Evolutionary conservation across 2,329 filamentous ascomycete species (phyloP), one percentile per base, ranked within the genome.

Genomic region (Penicillium fuscoglaucum): DNA sequence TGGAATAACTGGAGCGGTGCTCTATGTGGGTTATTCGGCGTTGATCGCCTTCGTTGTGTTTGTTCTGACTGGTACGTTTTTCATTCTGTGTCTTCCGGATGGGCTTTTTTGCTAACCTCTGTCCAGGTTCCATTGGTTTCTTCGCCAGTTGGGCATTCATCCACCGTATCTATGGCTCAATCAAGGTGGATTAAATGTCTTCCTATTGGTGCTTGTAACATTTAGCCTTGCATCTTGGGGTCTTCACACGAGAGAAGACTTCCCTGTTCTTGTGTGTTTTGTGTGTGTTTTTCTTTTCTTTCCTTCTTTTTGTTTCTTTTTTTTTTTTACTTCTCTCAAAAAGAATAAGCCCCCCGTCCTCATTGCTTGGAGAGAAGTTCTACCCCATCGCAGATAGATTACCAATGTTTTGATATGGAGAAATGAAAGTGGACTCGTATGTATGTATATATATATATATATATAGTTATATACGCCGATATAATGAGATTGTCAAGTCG

Each of bases 141-240:
- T 91, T 97, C 68, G 87, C 95, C 9, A 96, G 91, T 74, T 98
- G 93, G 91, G 84, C 89, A 73, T 99, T 99, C 73, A 89, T 96
- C 53, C 86, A 90, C 66, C 93, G 90, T 75, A 99, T 99, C 61
- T 99, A 99, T 76, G 82, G 87, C 26, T 97, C 93, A n/a, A 96
- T 99, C 80, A 99, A 99, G 82, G 92, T 99, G 64, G 95, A 99
- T 74, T 99, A 76, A 77, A 58, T 19, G 10, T 37, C 5, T 43
- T 33, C 6, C 17, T 45, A 15, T 33, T 40, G 28, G n/a, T 37
- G 21, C 9, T 48, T 51, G n/a, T 35, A 15, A 33, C 26, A 24
- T 49, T 33, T 40, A 48, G 48, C 39, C 43, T 41, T 50, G 37
- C 47, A 55, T 55, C 17, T 50, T n/a, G 26, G 35, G 26, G 28